phyloP scores from a whole-genome alignment of 1,139 yeast species.

The Suhomyces ambrosiae region DNA sequence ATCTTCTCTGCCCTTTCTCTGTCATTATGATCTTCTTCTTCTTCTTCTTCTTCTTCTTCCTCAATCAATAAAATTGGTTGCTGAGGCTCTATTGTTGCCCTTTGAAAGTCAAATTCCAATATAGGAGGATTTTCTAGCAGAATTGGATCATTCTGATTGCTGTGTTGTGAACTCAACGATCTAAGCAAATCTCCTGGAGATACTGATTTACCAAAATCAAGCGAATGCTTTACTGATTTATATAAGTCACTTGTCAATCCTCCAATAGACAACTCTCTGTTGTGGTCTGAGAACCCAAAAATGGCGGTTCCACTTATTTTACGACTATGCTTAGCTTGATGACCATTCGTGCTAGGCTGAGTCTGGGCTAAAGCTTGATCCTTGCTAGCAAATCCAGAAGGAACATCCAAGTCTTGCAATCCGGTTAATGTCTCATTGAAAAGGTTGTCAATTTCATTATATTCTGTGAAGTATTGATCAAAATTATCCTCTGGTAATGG shows the following conservation, averaged over 20 bases:
- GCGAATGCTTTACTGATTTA: constrained; percentile 21
- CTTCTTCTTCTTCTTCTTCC: constrained; percentile 32
- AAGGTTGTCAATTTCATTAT: constrained; percentile 43
- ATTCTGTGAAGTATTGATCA: constrained; percentile 38
- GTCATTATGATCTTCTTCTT: constrained; percentile 18
- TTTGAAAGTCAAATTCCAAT: constrained; percentile 22
- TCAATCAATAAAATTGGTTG: constrained; percentile 30
- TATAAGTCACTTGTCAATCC: constrained; percentile 34
- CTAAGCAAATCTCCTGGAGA: constrained; percentile 41
- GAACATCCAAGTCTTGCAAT: constrained; percentile 56
- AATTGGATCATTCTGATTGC: constrained; percentile 9
- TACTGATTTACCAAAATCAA: constrained; percentile 31
- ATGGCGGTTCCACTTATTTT: constrained; percentile 64
- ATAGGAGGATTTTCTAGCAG: constrained; percentile 16
- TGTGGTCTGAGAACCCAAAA: constrained; percentile 60
- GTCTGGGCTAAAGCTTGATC: constrained; percentile 2
- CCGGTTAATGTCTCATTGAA: constrained; percentile 48
- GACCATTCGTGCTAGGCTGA: constrained; percentile 7
- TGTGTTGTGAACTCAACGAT: constrained; percentile 15
- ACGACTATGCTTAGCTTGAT: constrained; percentile 32
- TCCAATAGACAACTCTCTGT: constrained; percentile 51
- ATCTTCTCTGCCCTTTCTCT: constrained; percentile 2
- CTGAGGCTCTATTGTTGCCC: constrained; percentile 14
- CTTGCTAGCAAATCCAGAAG: constrained; percentile 25
- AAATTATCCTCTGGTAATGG: constrained; percentile 49